phyloP scores from a whole-genome alignment of 1,139 yeast species.

The Candida mesenterica region DNA sequence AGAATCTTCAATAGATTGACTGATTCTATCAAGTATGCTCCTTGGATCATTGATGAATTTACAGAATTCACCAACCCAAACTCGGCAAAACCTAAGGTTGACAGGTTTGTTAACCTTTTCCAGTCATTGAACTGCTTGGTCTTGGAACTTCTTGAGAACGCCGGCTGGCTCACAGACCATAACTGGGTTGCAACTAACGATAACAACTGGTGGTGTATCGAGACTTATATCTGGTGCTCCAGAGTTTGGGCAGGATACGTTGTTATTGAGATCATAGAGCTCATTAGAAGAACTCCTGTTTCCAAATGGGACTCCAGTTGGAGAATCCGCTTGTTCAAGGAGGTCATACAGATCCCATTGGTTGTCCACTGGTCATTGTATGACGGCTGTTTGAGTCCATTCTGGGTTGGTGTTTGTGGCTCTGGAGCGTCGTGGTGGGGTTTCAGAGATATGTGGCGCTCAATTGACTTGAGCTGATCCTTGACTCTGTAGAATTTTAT shows the following conservation, averaged over 20 bases:
- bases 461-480: slow-evolving; percentile 28
- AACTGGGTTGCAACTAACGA: slow-evolving; percentile 50
- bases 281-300: slow-evolving; percentile 40
- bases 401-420: slow-evolving; percentile 52
- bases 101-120: slow-evolving; percentile 37
- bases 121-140: slow-evolving; percentile 45
- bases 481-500: slow-evolving; percentile 2
- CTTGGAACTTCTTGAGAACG: slow-evolving; percentile 52
- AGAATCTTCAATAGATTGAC: slow-evolving; percentile 56
- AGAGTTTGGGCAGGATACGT: slow-evolving; percentile 59
- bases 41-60: slow-evolving; percentile 47
- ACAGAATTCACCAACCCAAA: slow-evolving; percentile 27
- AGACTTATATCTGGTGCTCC: slow-evolving; percentile 49
- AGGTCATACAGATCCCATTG: slow-evolving; percentile 51
- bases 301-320: slow-evolving; percentile 37
- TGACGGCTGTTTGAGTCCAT: slow-evolving; percentile 53
- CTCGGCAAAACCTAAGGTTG: slow-evolving; percentile 26
- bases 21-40: slow-evolving; percentile 50
- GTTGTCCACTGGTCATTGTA: slow-evolving; percentile 58
- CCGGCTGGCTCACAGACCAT: slow-evolving; percentile 59
- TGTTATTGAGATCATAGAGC: slow-evolving; percentile 45
- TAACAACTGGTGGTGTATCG: slow-evolving; percentile 43
- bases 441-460: slow-evolving; percentile 37
- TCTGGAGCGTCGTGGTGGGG: slow-evolving; percentile 49
- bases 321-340: slow-evolving; percentile 37